These are phyloP conservation scores for Mortierella sp. DNA, from an alignment of 371 early-diverging fungal species.

Conservation along the genomic window DNA sequence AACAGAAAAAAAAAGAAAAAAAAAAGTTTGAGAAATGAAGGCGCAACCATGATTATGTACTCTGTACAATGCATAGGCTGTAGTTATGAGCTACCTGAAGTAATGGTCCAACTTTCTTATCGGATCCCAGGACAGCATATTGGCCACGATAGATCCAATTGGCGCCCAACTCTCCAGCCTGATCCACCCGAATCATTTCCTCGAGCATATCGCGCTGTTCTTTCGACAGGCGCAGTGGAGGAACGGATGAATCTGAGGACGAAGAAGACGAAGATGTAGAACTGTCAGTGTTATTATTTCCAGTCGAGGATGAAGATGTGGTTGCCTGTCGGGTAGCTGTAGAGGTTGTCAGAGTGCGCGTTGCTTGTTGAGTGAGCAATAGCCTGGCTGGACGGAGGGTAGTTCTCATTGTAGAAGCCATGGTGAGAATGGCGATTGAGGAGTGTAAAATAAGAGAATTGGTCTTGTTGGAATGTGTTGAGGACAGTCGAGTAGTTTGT, in stretches of 20 bases:
- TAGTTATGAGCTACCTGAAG: constrained; percentile 66
- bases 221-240: constrained; percentile 48
- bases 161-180: constrained; percentile 97
- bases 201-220: constrained; percentile 52
- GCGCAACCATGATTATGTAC: not conserved
- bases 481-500: not conserved
- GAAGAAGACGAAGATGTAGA: constrained; percentile 2
- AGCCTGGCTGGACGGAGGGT: constrained; percentile 2
- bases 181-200: constrained; percentile 92
- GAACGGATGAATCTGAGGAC: constrained; percentile 13
- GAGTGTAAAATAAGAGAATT: not conserved
- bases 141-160: constrained; percentile 97
- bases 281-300: not conserved
- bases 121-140: constrained; percentile 82
- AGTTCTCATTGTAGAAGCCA: constrained; percentile 7
- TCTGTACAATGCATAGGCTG: not conserved
- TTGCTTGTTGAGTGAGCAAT: not conserved
- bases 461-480: too few species aligned
- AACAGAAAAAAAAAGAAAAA: not conserved
- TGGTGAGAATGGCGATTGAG: not conserved
- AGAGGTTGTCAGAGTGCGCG: constrained; percentile 7
- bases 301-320: not conserved
- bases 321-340: constrained; percentile 1
- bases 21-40: not conserved
- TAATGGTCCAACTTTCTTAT: constrained; percentile 77